Conservation (phyloP, 2,329 filamentous ascomycete species). For the Colletotrichum tropicale region DNA sequence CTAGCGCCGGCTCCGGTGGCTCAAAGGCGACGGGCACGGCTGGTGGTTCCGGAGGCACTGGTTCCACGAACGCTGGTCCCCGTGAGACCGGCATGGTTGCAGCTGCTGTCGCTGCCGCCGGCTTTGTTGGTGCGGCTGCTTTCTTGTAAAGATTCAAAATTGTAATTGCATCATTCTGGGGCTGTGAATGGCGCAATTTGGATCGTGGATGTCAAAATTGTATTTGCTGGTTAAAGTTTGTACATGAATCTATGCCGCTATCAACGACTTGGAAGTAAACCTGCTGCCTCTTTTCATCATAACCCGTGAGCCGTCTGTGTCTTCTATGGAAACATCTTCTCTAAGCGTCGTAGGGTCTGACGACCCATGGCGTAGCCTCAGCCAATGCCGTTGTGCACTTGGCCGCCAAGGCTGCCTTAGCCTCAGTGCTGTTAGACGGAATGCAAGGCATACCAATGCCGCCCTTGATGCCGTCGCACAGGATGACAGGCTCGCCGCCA, state of each 20-base stretch:
- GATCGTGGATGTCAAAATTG: neutral
- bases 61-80: slow-evolving; percentile 18
- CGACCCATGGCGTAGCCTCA: slow-evolving; percentile 27
- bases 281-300: neutral
- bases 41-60: neutral
- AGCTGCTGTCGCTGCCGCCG: slow-evolving; percentile 26
- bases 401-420: slow-evolving; percentile 31
- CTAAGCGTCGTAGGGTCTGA: slow-evolving; percentile 4
- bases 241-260: neutral
- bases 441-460: slow-evolving; percentile 38
- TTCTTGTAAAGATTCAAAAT: slow-evolving; percentile 20
- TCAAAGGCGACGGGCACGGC: neutral
- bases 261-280: neutral
- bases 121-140: slow-evolving; percentile 26
- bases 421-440: slow-evolving; percentile 35
- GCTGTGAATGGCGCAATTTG: neutral
- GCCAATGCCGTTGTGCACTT: slow-evolving; percentile 35
- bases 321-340: neutral
- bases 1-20: neutral
- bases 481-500: slow-evolving; percentile 45
- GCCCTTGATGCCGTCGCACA: slow-evolving; percentile 54
- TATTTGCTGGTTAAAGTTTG: neutral
- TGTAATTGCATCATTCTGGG: neutral
- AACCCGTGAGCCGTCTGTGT: neutral
- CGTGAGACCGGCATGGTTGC: slow-evolving; percentile 28